Percentiles rank a stretch among this genome's conserved stretches.
phyloP scores from a whole-genome alignment of 1,284 basidiomycete genomes.

The Naganishia cerealis region DNA sequence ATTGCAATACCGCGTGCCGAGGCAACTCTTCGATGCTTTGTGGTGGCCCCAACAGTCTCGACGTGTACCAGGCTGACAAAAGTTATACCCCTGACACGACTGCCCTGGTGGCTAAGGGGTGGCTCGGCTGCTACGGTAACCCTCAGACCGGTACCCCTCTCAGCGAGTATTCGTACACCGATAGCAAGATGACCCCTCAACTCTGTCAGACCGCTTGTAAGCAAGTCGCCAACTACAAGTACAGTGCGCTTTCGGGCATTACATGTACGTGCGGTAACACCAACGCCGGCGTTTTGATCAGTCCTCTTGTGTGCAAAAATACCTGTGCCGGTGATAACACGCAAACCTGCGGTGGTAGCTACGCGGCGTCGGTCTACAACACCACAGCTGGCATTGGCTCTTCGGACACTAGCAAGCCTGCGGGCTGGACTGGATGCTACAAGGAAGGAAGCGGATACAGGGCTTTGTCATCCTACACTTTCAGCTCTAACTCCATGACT shows the following conservation, averaged over 20 bases:
- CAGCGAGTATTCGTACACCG: slow-evolving; percentile 34
- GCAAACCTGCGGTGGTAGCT: slow-evolving; percentile 41
- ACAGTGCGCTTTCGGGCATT: slow-evolving; percentile 13
- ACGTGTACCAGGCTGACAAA: slow-evolving; percentile 31
- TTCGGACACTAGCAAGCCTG: slow-evolving; percentile 14
- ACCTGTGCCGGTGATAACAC: slow-evolving; percentile 42
- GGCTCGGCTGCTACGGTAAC: slow-evolving; percentile 34
- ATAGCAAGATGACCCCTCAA: slow-evolving; percentile 37
- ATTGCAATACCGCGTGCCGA: slow-evolving; percentile 35
- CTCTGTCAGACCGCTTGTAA: slow-evolving; percentile 37
- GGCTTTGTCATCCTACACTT: slow-evolving; percentile 25
- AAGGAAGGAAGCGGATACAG: slow-evolving; percentile 17
- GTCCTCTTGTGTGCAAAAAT: slow-evolving; percentile 38
- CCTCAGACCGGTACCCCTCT: slow-evolving; percentile 25
- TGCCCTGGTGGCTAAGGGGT: slow-evolving; percentile 30
- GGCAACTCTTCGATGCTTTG: slow-evolving; percentile 30
- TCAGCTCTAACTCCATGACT: slow-evolving; percentile 35
- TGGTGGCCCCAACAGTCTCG: slow-evolving; percentile 26
- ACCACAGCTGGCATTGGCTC: slow-evolving; percentile 29
- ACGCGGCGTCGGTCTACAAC: slow-evolving; percentile 40
- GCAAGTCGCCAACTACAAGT: slow-evolving; percentile 27
- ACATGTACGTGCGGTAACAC: slow-evolving; percentile 39
- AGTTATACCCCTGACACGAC: slow-evolving; percentile 3
- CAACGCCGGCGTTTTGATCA: slow-evolving; percentile 25
- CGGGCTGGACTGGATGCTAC: slow-evolving; percentile 32